Percentiles rank a stretch among this genome's conserved stretches.
Evolutionary conservation across 148 eudicot genomes (phyloP).

Genomic region (Rhododendron kiyosumense): DNA sequence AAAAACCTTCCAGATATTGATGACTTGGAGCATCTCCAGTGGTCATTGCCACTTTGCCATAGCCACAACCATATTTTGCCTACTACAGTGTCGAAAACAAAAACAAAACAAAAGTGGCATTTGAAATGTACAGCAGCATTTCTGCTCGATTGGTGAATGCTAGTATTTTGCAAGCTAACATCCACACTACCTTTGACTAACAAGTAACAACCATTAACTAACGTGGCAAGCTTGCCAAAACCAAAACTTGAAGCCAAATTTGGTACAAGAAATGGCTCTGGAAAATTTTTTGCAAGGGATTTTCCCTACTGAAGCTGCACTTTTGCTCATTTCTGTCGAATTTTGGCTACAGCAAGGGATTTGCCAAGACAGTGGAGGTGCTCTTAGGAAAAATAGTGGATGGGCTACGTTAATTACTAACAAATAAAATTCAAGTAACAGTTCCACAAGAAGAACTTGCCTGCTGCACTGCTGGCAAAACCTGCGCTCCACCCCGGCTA

Average conservation of each 20-base stretch:
- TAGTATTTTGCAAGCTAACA: background rate
- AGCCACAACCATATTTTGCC: background rate
- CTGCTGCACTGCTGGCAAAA: slow-evolving; percentile 88
- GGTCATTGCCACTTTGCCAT: background rate
- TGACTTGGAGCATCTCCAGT: background rate
- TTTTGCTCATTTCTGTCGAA: background rate
- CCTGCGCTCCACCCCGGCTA: slow-evolving; percentile 56
- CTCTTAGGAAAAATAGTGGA: background rate
- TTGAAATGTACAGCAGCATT: background rate
- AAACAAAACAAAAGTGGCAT: background rate
- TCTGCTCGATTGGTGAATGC: background rate
- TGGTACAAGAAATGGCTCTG: background rate
- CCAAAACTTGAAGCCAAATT: background rate
- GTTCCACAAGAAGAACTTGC: slow-evolving; percentile 22
- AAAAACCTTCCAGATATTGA: background rate
- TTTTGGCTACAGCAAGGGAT: background rate
- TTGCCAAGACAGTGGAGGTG: background rate
- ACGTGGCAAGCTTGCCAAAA: background rate
- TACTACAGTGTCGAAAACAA: background rate
- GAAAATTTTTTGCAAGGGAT: background rate
- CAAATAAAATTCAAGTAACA: background rate
- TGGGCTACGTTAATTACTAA: background rate
- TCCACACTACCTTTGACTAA: background rate
- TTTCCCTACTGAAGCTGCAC: background rate
- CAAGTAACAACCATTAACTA: background rate